These are phyloP conservation scores for Candida mattraensis DNA, from an alignment of 805 yeast species.

Conservation along the genomic window DNA sequence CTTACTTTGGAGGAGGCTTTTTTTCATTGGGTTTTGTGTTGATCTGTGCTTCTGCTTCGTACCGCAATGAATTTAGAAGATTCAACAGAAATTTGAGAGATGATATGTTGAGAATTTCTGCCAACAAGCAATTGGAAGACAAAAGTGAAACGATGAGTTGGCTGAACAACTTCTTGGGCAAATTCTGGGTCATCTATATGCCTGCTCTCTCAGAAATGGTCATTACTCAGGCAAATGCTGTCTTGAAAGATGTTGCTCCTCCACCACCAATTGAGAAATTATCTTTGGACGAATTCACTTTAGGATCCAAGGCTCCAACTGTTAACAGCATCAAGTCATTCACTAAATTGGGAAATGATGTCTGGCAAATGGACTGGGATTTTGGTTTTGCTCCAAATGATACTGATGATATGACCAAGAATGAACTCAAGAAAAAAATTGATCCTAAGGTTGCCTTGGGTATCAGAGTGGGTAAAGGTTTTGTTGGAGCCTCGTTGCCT, in stretches of 20 bases:
- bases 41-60: conserved; percentile 62
- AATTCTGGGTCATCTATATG: conserved; percentile 88
- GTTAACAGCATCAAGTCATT: conserved; percentile 71
- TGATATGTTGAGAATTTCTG: conserved; percentile 65
- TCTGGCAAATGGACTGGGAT: conserved; percentile 82
- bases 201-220: conserved; percentile 80
- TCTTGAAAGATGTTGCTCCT: conserved; percentile 70
- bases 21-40: conserved; percentile 61
- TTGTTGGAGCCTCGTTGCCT: conserved; percentile 75
- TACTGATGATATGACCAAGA: conserved; percentile 79
- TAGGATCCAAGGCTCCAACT: conserved; percentile 80
- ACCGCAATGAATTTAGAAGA: conserved; percentile 71
- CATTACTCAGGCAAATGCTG: conserved; percentile 63
- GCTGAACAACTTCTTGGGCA: conserved; percentile 73
- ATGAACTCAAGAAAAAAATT: conserved; percentile 65
- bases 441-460: conserved; percentile 83
- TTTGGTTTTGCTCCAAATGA: conserved; percentile 81
- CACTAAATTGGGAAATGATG: conserved; percentile 64
- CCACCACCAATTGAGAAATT: conserved; percentile 80
- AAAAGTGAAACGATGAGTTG: conserved; percentile 76
- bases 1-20: conserved; percentile 63
- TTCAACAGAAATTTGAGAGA: conserved; percentile 73
- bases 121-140: conserved; percentile 63
- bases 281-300: conserved; percentile 71
- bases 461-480: conserved; percentile 77